Evolutionary conservation across 139 green algal genomes (phyloP).

Genomic region (Chlorella sorokiniana): DNA sequence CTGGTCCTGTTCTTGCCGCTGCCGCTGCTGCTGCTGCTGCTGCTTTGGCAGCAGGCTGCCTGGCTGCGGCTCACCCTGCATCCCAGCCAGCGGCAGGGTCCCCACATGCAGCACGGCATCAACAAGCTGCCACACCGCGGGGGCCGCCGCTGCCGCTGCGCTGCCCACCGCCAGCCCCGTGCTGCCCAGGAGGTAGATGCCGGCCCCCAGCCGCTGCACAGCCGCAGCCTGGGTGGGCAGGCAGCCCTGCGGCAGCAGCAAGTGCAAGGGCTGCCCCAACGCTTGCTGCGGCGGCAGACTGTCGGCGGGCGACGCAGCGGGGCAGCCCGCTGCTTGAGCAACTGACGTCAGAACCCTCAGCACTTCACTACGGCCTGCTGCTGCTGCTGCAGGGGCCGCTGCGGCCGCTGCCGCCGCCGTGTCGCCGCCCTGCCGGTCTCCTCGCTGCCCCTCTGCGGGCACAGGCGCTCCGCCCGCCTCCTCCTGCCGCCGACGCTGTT

Average conservation of each 20-base stretch:
- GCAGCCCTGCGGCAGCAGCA: conserved; percentile 40
- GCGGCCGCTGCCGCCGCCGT: not conserved
- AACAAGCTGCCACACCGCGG: conserved; percentile 56
- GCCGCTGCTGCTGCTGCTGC: conserved; percentile 2
- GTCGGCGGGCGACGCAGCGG: too few relatives aligned
- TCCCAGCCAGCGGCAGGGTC: conserved; percentile 27
- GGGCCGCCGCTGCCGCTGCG: conserved; percentile 16
- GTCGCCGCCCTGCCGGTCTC: not conserved
- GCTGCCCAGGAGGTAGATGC: conserved; percentile 44
- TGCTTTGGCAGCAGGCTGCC: too few relatives aligned
- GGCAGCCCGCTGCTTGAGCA: too few relatives aligned
- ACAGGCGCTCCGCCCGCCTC: not conserved
- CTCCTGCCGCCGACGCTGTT: conserved; percentile 31
- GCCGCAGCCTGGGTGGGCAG: not conserved
- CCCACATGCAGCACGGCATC: conserved; percentile 73
- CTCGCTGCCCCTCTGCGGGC: not conserved
- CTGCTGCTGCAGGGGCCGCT: not conserved
- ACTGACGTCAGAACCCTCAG: too few relatives aligned
- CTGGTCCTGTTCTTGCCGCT: not conserved
- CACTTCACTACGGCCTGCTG: too few relatives aligned
- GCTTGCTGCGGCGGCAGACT: not conserved
- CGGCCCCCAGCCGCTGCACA: not conserved
- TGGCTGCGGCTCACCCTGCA: conserved; percentile 5
- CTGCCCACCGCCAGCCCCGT: conserved; percentile 50
- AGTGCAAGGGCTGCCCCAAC: conserved; percentile 20